phyloP scores from a whole-genome alignment of 2,329 filamentous ascomycete species.

The Alternaria brassicae region DNA sequence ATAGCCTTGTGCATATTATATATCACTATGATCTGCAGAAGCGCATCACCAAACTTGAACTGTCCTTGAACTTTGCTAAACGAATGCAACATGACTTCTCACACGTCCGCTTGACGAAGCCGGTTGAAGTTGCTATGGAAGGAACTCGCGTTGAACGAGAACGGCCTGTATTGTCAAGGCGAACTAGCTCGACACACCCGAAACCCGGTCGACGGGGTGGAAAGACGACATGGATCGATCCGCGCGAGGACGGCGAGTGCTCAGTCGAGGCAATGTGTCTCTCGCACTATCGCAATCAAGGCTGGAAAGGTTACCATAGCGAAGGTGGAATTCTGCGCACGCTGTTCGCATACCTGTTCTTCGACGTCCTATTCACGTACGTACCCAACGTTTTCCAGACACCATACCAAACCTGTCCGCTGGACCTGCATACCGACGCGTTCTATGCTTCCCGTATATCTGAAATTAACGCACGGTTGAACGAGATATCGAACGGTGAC shows the following conservation, averaged over 20 bases:
- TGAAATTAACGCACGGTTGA: conserved; percentile 87
- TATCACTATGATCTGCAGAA: conserved; percentile 96
- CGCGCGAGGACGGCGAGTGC: conserved; percentile 74
- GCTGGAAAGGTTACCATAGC: conserved; percentile 94
- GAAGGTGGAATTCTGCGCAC: conserved; percentile 94
- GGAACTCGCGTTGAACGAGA: conserved; percentile 78
- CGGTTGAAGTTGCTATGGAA: conserved; percentile 75
- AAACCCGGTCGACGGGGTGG: conserved; percentile 58
- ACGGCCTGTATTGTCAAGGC: conserved; percentile 44
- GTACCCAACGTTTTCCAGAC: conserved; percentile 98
- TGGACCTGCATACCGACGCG: conserved; percentile 90
- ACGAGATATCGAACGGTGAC: conserved; percentile 83
- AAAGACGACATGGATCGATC: conserved; percentile 90
- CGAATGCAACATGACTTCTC: conserved; percentile 91
- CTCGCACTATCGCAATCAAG: conserved; percentile 78
- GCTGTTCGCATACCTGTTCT: conserved; percentile 82
- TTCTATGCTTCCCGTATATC: conserved; percentile 87
- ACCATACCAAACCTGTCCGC: conserved; percentile 88
- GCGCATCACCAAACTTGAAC: conserved; percentile 89
- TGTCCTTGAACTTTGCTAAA: conserved; percentile 78
- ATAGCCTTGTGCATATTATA: conserved; percentile 87
- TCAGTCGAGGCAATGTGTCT: conserved; percentile 95
- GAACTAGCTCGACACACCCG: conserved; percentile 40
- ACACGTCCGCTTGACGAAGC: conserved; percentile 79
- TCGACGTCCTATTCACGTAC: conserved; percentile 90